Evolutionary conservation across 2,329 filamentous ascomycete species (phyloP).

Genomic region (Cyphellophora europaea): DNA sequence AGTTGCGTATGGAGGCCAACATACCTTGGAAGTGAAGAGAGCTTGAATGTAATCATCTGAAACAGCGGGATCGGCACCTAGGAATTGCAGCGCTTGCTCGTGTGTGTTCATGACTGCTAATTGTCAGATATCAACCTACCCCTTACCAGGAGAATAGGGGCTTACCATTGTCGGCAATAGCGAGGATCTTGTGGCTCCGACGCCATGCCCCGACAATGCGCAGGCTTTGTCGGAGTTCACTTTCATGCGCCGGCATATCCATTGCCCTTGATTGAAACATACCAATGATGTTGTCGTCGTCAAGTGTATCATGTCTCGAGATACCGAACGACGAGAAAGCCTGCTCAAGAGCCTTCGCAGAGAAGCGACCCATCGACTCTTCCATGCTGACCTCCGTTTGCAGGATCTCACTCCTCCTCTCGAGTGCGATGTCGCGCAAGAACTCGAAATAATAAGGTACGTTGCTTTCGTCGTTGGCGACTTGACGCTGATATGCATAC

Average conservation of each 20-base stretch:
- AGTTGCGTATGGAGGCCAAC: too few species aligned
- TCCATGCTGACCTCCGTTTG: slow-evolving; percentile 48
- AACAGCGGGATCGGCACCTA: slow-evolving; percentile 42
- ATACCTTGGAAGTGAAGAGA: slow-evolving; percentile 48
- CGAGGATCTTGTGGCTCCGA: slow-evolving; percentile 48
- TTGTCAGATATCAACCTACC: too few species aligned
- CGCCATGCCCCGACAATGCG: slow-evolving; percentile 51
- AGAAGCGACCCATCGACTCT: slow-evolving; percentile 49
- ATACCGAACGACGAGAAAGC: slow-evolving; percentile 55
- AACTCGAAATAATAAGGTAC: slow-evolving; percentile 56
- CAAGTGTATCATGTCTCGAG: slow-evolving; percentile 36
- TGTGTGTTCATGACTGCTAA: slow-evolving; percentile 46
- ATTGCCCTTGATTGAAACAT: slow-evolving; percentile 50
- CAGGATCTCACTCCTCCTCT: slow-evolving; percentile 48
- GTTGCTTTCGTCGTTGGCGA: slow-evolving; percentile 43
- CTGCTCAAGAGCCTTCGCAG: slow-evolving; percentile 44
- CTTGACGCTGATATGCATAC: slow-evolving; percentile 55
- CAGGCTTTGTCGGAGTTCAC: slow-evolving; percentile 47
- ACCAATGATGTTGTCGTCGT: slow-evolving; percentile 51
- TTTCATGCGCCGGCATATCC: slow-evolving; percentile 45
- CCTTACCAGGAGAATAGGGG: slow-evolving; percentile 8
- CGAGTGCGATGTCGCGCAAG: slow-evolving; percentile 49
- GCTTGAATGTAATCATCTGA: slow-evolving; percentile 50
- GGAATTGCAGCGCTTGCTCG: slow-evolving; percentile 54
- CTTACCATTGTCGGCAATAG: slow-evolving; percentile 47